Evolutionary conservation across 495 filamentous ascomycete genomes (phyloP).

Genomic region (Hamigera avellanea): DNA sequence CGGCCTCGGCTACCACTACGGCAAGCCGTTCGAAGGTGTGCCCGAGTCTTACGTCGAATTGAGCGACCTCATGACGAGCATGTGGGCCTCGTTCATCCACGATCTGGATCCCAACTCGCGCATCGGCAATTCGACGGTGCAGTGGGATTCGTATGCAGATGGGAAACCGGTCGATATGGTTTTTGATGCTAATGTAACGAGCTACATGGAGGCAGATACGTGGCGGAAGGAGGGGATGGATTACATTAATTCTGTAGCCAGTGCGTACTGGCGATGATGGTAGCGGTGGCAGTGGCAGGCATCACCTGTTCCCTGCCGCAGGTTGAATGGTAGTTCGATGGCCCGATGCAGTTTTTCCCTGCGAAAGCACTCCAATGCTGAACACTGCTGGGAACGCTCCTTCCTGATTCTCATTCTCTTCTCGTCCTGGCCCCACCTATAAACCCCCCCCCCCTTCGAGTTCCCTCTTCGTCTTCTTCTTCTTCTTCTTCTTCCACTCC

Average conservation of each 20-base stretch:
- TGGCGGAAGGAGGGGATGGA: conserved; percentile 35
- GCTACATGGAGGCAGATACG: conserved; percentile 35
- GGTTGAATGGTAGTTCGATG: too few relatives aligned
- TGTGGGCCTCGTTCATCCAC: conserved; percentile 44
- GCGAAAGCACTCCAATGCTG: too few relatives aligned
- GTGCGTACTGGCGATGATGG: conserved; percentile 13
- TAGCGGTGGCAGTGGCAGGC: too few relatives aligned
- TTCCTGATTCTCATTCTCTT: too few relatives aligned
- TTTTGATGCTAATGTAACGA: conserved; percentile 37
- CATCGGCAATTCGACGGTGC: conserved; percentile 14
- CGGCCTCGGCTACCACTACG: conserved; percentile 37
- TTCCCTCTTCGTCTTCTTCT: too few relatives aligned
- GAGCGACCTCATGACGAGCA: conserved; percentile 38
- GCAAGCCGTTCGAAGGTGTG: conserved; percentile 34
- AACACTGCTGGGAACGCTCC: too few relatives aligned
- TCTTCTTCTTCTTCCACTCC: too few relatives aligned
- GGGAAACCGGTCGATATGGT: conserved; percentile 31
- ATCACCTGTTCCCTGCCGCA: too few relatives aligned
- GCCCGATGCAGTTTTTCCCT: too few relatives aligned
- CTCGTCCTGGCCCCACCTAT: too few relatives aligned
- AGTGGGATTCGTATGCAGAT: conserved; percentile 34
- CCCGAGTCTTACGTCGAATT: conserved; percentile 32
- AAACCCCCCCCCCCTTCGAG: too few relatives aligned
- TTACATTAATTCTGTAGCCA: conserved; percentile 19
- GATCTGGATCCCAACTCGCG: conserved; percentile 37